Evolutionary conservation across 805 yeast species (phyloP), one percentile per base, ranked within the genome.

Genomic region (Kazachstania martiniae): DNA sequence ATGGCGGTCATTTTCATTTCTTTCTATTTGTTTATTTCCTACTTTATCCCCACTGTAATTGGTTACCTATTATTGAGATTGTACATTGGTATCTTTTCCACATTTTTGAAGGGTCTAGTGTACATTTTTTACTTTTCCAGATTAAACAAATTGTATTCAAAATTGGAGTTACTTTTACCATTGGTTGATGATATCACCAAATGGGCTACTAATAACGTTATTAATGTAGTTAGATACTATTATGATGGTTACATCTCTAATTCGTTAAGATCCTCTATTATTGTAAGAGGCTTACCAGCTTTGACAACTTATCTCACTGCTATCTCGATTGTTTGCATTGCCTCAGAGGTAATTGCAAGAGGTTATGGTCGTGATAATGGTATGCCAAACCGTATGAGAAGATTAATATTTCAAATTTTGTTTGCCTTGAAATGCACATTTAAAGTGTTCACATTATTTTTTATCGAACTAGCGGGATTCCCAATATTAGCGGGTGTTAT

Each of bases 401-500:
- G 91, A 40, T 54, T 59, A 8, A 31, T 70, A 2, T 79, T 72
- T 47, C 64, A 67, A 32, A 42, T 67, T 2, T 48, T 78, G 18
- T 70, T 75, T 46, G 78, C 74, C 36, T 40, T 74, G 8, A 58
- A 66, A 14, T 66, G 78, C 21, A 75, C 93, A 2, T 46, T 76
- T 16, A 89, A 87, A 51, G 93, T 89, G 10, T 72, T 83, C 36
- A 46, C 70, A 9, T 68, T 91, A 17, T 80, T 87, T 48, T 68
- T 77, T 4, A 68, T 84, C 29, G 98, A 91, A 51, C 66, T 86
- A 31, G 66, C 81, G n/a, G 62, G 78, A 5, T 89, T 91, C 61
- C 98, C 98, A 1, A 65, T 81, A 0, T 74, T 74, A 44, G 86
- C 96, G 47, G 98, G 98, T 2, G 56, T 72, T 42, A 68, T 85